phyloP scores from a whole-genome alignment of 768 basidiomycete genomes.

The Kwoniella bestiolae region DNA sequence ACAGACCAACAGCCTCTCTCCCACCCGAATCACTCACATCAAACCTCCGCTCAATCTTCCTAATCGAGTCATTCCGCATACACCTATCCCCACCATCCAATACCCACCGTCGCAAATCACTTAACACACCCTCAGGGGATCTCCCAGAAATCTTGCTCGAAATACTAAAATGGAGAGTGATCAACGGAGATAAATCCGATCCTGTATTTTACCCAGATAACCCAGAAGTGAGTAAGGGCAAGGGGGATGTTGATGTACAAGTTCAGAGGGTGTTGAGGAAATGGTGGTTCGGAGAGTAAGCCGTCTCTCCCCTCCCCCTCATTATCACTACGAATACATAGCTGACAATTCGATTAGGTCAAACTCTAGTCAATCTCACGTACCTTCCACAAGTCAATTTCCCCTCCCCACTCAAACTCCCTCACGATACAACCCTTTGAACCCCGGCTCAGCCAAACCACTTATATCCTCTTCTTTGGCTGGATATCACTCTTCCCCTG shows the following conservation, averaged over 20 bases:
- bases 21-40: conserved; percentile 39
- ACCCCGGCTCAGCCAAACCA: conserved; percentile 7
- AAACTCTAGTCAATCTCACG: conserved; percentile 22
- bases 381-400: conserved; percentile 6
- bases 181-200: conserved; percentile 32
- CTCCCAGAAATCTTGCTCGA: conserved; percentile 31
- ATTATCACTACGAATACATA: neutral
- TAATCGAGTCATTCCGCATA: conserved; percentile 26
- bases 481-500: neutral
- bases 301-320: neutral
- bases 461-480: conserved; percentile 6
- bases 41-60: conserved; percentile 35
- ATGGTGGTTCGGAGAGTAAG: conserved; percentile 50
- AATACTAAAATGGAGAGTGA: conserved; percentile 34
- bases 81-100: conserved; percentile 20
- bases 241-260: conserved; percentile 25
- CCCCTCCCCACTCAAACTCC: conserved; percentile 17
- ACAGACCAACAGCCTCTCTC: conserved; percentile 11
- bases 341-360: conserved; percentile 12
- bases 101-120: neutral
- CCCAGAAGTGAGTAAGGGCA: conserved; percentile 25
- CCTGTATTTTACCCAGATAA: conserved; percentile 29
- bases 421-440: neutral
- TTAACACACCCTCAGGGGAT: conserved; percentile 1
- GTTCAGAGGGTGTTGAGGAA: conserved; percentile 39